Percentiles rank a stretch among this genome's conserved stretches.
These are phyloP conservation scores for Lolium rigidum DNA, from an alignment of 176 grass and related monocot species.

Conservation along the genomic window DNA sequence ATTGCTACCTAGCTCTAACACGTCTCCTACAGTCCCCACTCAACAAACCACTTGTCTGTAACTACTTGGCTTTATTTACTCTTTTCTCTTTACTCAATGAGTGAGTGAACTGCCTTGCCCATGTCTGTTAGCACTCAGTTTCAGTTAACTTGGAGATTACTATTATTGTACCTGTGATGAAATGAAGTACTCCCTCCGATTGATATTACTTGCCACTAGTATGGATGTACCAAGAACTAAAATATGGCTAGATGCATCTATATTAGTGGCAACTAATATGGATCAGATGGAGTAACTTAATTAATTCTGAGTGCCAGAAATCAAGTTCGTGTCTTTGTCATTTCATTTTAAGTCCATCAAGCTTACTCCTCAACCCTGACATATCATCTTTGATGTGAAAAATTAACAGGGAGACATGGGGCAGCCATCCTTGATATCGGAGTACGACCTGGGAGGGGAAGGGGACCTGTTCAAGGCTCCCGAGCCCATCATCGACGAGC, in stretches of 20 bases:
- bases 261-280: no score
- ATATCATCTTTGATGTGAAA: neutral
- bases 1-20: conserved; percentile 21
- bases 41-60: neutral
- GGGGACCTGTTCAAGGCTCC: conserved; percentile 96
- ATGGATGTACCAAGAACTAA: no score
- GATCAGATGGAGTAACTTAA: neutral
- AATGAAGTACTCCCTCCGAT: no score
- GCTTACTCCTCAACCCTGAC: conserved; percentile 28
- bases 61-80: conserved; percentile 5
- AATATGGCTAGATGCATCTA: no score
- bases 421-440: conserved; percentile 65
- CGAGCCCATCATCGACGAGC: conserved; percentile 77
- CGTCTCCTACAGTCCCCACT: neutral
- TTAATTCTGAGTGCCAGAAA: neutral
- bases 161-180: no score
- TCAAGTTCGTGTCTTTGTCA: neutral
- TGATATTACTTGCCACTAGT: no score
- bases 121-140: no score
- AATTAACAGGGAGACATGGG: conserved; percentile 60
- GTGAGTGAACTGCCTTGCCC: neutral
- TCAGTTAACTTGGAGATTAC: no score
- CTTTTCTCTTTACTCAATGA: neutral
- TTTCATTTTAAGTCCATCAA: neutral
- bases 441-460: conserved; percentile 83